Conservation (phyloP, 2,329 filamentous ascomycete genomes). For the Lecanicillium sp. region DNA sequence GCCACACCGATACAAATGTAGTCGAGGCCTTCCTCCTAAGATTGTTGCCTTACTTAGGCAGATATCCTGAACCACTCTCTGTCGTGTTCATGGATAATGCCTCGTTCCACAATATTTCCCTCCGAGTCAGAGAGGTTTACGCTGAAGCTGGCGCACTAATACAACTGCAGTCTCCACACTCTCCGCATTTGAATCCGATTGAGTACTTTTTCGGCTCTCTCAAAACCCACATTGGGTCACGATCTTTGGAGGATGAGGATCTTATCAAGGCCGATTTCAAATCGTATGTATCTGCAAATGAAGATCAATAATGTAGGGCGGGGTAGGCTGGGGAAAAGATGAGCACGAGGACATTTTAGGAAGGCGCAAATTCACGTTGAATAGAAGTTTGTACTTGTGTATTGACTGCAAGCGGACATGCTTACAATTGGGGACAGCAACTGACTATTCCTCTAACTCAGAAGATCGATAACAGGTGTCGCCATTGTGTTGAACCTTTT, state of each 20-base stretch:
- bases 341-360: conserved; percentile 12
- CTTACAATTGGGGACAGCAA: too few relatives aligned
- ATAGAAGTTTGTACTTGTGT: too few relatives aligned
- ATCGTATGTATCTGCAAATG: conserved; percentile 13
- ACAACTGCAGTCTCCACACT: conserved; percentile 10
- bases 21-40: conserved; percentile 4
- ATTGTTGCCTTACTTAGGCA: conserved; percentile 11
- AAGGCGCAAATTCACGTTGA: conserved; percentile 3
- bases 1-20: not conserved
- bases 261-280: conserved; percentile 14
- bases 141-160: conserved; percentile 10
- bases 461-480: too few relatives aligned
- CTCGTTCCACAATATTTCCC: conserved; percentile 12
- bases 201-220: conserved; percentile 12
- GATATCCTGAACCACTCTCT: conserved; percentile 11
- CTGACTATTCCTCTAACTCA: too few relatives aligned
- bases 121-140: conserved; percentile 6
- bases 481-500: too few relatives aligned
- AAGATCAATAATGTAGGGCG: conserved; percentile 11
- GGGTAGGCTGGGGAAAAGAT: conserved; percentile 6
- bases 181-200: conserved; percentile 10
- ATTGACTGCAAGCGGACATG: too few relatives aligned
- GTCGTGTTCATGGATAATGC: conserved; percentile 14
- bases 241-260: conserved; percentile 11
- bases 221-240: conserved; percentile 12